These are phyloP conservation scores for Penicillium macrosclerotiorum DNA, from an alignment of 495 filamentous ascomycete species.

Conservation along the genomic window DNA sequence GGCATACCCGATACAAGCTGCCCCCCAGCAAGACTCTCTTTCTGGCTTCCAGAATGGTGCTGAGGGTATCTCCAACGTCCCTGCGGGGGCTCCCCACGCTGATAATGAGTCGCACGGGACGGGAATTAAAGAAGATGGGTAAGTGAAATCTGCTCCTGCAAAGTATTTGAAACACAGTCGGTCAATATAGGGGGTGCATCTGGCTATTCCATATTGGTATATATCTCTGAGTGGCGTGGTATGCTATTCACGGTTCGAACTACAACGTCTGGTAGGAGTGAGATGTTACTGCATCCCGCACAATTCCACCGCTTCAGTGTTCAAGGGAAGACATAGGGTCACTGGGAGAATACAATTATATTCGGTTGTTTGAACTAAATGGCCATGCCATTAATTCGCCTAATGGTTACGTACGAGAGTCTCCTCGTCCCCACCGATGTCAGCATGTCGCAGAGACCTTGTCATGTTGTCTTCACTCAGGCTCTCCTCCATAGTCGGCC, in stretches of 20 bases:
- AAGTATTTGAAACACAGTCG: conserved; percentile 17
- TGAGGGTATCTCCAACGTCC: conserved; percentile 55
- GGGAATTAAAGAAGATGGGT: conserved; percentile 98
- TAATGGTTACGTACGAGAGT: background rate
- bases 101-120: conserved; percentile 46
- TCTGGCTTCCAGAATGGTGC: conserved; percentile 61
- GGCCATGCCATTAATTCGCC: background rate
- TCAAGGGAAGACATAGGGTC: background rate
- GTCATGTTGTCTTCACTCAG: background rate
- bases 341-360: background rate
- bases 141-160: conserved; percentile 53
- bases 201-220: conserved; percentile 7
- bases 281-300: background rate
- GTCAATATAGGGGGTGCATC: conserved; percentile 2
- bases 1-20: conserved; percentile 24
- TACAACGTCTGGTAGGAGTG: background rate
- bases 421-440: background rate
- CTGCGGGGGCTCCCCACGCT: conserved; percentile 29
- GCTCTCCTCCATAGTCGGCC: background rate
- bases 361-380: background rate
- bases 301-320: background rate
- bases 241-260: conserved; percentile 20
- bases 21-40: conserved; percentile 43
- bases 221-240: conserved; percentile 6
- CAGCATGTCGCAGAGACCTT: background rate